A percentile compares a stretch with the other conserved stretches of the same genome.
Evolutionary conservation across 306 rosid genomes (phyloP).

Genomic region (Glycine tomentella): DNA sequence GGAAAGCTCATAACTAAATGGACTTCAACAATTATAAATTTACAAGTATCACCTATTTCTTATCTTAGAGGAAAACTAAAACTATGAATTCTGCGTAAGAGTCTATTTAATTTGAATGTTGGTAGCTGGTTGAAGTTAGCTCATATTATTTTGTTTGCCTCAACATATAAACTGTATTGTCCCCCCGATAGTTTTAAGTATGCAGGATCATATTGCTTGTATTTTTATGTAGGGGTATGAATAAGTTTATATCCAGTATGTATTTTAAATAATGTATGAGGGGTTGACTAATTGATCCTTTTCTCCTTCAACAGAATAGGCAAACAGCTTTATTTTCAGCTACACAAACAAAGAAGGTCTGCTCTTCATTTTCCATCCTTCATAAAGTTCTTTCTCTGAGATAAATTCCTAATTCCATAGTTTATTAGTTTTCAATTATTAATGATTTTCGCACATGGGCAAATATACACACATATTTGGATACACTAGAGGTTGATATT

Average conservation of each 20-base stretch:
- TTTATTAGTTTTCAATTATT: background rate
- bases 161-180: no score
- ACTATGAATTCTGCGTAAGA: conserved; percentile 2
- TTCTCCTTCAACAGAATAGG: conserved; percentile 69
- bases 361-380: conserved; percentile 38
- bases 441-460: background rate
- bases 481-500: background rate
- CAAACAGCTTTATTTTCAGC: conserved; percentile 97
- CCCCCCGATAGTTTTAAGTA: background rate
- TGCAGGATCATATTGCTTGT: background rate
- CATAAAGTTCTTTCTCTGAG: conserved; percentile 1
- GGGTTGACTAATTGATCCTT: conserved; percentile 45
- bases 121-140: conserved; percentile 27
- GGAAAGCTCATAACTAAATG: conserved; percentile 19
- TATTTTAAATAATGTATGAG: conserved; percentile 5
- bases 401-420: background rate
- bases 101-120: conserved; percentile 2
- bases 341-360: conserved; percentile 93
- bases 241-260: background rate
- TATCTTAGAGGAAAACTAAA: conserved; percentile 4
- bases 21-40: background rate
- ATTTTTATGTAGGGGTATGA: background rate
- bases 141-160: no score
- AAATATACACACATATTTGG: background rate
- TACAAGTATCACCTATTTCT: background rate